Conservation (phyloP, 1,284 basidiomycete species). For the Moesziomyces antarcticus region DNA sequence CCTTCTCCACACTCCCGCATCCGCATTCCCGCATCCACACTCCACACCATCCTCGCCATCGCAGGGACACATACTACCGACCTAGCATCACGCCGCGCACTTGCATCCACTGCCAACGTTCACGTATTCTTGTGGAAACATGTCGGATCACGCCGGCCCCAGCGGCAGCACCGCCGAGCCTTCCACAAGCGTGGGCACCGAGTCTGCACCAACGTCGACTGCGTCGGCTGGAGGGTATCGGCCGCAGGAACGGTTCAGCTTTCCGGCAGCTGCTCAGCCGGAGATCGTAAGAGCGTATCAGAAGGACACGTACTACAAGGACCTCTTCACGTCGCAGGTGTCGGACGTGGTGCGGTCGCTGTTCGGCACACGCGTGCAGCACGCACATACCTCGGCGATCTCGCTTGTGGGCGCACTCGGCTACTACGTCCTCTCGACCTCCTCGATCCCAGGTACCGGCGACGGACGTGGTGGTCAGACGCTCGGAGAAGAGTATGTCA, state of each 20-base stretch:
- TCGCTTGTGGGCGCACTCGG: conserved; percentile 61
- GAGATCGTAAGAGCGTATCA: conserved; percentile 49
- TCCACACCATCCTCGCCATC: background rate
- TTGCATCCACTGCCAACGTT: background rate
- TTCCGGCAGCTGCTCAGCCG: conserved; percentile 41
- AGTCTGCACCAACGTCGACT: background rate
- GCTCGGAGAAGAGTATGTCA: conserved; percentile 69
- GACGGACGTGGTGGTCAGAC: conserved; percentile 67
- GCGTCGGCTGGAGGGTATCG: conserved; percentile 8
- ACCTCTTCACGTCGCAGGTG: conserved; percentile 64
- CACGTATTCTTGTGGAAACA: background rate
- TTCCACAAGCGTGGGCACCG: background rate
- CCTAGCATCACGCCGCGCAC: background rate
- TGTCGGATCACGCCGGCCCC: background rate
- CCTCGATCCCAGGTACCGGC: conserved; percentile 29
- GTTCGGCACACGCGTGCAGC: conserved; percentile 67
- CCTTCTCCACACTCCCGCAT: background rate
- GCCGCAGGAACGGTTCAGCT: conserved; percentile 28
- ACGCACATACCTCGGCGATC: conserved; percentile 62
- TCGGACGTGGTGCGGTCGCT: conserved; percentile 65
- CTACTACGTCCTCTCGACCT: conserved; percentile 67
- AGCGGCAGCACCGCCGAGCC: too few species aligned
- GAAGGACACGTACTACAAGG: conserved; percentile 66
- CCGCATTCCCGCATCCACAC: background rate
- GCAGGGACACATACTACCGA: too few species aligned